Evolutionary conservation across 2,329 filamentous ascomycete species (phyloP), one percentile per base, ranked within the genome.

Genomic region (Pyricularia sp.): DNA sequence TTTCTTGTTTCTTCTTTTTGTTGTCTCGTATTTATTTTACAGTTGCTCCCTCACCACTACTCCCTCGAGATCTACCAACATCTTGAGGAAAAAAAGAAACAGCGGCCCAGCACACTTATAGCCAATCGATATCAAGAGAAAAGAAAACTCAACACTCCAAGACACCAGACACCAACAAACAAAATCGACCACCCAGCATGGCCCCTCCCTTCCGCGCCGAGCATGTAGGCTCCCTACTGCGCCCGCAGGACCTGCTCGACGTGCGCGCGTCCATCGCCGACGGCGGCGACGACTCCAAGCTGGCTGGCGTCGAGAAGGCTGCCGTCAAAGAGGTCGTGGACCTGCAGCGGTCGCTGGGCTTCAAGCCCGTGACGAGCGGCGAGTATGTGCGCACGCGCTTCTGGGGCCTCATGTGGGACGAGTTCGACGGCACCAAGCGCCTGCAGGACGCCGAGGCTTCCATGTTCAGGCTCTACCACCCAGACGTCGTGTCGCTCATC

Each of bases 311-410:
- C 28, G 91, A 94, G 78, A 85, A 89, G 74, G 83, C 85, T 76
- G 83, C 89, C 50, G 86, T 92, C 72, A 84, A 83, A 64, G 83
- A 90, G 12, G 86, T 92, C 28, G 88, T 93, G 69, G 84, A 88
- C 76, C 81, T 89, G 70, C 91, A 93, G 81, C 84, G 85, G 68
- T 84, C 89, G 69, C 82, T 90, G 1, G 88, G 90, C 65, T 85
- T 90, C 75, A 86, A 86, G 71, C 87, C 86, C 30, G 82, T 93
- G 69, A 90, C 86, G 61, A 89, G 89, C 73, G 91, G 91, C 75
- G 91, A 94, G 79, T 93, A 89, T 76, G 79, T 79, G 72, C 82
- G 83, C 66, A 84, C 82, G 17, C 79, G 81, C 64, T 83, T 83
- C 76, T 84, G 83, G 83, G 83, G 84, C 20, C 76, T 81, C 9